These are phyloP conservation scores for Boehmeria nivea DNA, from an alignment of 306 rosid genomes.

Conservation along the genomic window DNA sequence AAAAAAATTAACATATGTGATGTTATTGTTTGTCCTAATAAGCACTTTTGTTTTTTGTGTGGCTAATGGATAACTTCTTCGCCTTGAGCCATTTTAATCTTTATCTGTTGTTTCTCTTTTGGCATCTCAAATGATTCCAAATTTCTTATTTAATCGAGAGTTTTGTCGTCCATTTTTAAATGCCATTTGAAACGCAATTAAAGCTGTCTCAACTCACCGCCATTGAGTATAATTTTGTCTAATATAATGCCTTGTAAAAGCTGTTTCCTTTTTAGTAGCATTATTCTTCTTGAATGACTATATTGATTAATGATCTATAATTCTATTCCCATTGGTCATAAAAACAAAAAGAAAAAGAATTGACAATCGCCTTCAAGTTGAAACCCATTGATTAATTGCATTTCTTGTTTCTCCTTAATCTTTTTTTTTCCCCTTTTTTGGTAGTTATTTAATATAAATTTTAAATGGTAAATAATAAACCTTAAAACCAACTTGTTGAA, in stretches of 20 bases:
- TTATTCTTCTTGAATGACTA: neutral
- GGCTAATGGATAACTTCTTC: neutral
- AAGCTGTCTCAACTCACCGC: neutral
- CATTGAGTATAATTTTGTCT: neutral
- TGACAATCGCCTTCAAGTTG: no score
- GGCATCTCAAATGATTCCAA: neutral
- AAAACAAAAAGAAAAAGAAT: no score
- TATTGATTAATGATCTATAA: no score
- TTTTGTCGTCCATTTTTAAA: neutral
- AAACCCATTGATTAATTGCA: no score
- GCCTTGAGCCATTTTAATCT: neutral
- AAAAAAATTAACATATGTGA: neutral
- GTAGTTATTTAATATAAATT: no score
- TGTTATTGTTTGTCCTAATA: neutral
- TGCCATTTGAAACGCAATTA: neutral
- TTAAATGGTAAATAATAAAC: no score
- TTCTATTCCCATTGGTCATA: no score
- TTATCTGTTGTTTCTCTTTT: neutral
- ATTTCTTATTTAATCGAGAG: neutral
- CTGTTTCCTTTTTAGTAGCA: neutral
- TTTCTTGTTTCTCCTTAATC: no score
- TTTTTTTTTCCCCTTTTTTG: no score
- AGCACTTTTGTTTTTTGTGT: slow-evolving; percentile 2
- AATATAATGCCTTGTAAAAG: neutral
- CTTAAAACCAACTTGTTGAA: no score